Conservation (phyloP, 129 eudicot genomes). For the Helianthus tuberosus region DNA sequence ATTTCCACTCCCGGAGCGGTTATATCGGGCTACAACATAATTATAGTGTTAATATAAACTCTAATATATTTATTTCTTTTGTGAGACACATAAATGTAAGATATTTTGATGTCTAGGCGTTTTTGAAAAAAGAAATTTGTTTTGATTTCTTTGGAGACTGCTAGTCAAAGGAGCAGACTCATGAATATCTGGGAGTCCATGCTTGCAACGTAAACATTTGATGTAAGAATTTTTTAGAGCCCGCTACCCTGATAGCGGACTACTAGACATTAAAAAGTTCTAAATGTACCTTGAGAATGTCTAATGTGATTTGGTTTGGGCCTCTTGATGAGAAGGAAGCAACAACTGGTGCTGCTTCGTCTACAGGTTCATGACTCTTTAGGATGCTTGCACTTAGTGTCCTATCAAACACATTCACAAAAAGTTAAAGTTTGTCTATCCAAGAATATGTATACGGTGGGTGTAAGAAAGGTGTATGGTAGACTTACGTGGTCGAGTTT, state of each 20-base stretch:
- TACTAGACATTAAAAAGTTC: too few relatives aligned
- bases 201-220: too few relatives aligned
- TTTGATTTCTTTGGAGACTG: too few relatives aligned
- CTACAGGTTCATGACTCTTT: constrained; percentile 40
- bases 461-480: neutral
- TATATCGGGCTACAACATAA: constrained; percentile 56
- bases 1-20: constrained; percentile 70
- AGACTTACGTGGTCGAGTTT: constrained; percentile 37
- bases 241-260: too few relatives aligned
- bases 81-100: too few relatives aligned
- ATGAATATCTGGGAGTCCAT: too few relatives aligned
- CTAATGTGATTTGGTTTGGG: constrained; percentile 54
- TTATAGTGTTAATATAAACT: neutral
- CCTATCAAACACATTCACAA: constrained; percentile 15
- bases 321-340: constrained; percentile 75
- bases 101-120: too few relatives aligned
- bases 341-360: constrained; percentile 53
- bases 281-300: constrained; percentile 60
- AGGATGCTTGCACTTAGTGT: constrained; percentile 41
- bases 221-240: too few relatives aligned
- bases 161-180: too few relatives aligned
- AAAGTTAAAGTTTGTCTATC: neutral
- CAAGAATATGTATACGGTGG: too few relatives aligned
- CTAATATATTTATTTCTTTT: neutral
- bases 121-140: too few relatives aligned